These are phyloP conservation scores for Sporothrix luriei DNA, from an alignment of 2,329 filamentous ascomycete genomes.

Conservation along the genomic window DNA sequence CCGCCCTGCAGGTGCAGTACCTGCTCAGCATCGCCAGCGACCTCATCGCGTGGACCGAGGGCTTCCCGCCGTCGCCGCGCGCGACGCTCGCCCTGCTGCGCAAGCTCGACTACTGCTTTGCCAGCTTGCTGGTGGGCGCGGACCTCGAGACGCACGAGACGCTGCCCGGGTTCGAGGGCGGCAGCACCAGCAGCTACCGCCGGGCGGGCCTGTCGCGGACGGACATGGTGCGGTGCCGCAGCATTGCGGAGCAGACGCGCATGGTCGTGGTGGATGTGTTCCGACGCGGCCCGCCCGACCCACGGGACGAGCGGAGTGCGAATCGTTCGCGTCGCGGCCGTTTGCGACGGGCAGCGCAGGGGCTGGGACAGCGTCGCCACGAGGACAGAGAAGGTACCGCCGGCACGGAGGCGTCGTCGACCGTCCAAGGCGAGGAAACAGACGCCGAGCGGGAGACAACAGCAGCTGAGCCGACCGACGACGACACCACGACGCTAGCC, in stretches of 20 bases:
- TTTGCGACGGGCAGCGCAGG: too few species aligned
- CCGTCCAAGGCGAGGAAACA: constrained; percentile 29
- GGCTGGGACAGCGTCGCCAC: background rate
- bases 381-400: background rate
- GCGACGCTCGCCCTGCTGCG: constrained; percentile 69
- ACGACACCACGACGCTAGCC: background rate
- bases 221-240: constrained; percentile 85
- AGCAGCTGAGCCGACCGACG: constrained; percentile 37
- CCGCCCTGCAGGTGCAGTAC: constrained; percentile 79
- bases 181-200: constrained; percentile 41
- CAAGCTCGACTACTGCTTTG: constrained; percentile 83
- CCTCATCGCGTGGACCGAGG: constrained; percentile 69
- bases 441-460: constrained; percentile 44
- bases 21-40: constrained; percentile 76
- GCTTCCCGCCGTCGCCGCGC: constrained; percentile 69
- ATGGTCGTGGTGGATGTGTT: constrained; percentile 70
- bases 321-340: background rate
- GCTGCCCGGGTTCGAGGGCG: constrained; percentile 69
- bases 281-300: constrained; percentile 45
- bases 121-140: constrained; percentile 68
- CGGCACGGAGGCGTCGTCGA: constrained; percentile 50
- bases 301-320: constrained; percentile 19
- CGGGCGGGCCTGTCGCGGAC: constrained; percentile 71
- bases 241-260: constrained; percentile 75
- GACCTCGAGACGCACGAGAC: constrained; percentile 66